Evolutionary conservation across 768 basidiomycete genomes (phyloP), one percentile per base, ranked within the genome.

Genomic region (Leccinum subtestaceum): DNA sequence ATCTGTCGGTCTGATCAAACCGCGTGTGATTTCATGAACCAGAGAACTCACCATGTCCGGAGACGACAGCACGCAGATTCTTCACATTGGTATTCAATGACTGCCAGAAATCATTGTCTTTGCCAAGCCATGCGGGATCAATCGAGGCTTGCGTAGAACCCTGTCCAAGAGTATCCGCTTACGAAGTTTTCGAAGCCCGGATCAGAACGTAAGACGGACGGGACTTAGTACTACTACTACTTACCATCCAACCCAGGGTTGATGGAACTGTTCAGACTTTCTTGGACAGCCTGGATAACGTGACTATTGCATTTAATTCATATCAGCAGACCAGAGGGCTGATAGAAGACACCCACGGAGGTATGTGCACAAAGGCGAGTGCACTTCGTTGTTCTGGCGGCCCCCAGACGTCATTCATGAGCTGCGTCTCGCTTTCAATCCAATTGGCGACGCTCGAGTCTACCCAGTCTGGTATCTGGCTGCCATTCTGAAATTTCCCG

Each of bases 341-440:
- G 7, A 52, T n/a, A 58, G 27, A 29, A 48, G 31, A 23, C 15
- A 73, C 84, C 32, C 64, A 87, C 85, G 87, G 86, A 27, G 88
- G 88, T 55, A 90, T 89, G 66, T 91, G 88, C 34, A 89, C 86
- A 65, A 89, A 91, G 0, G 83, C 88, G 6, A 91, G 65, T 3
- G 86, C 82, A 45, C 80, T 83, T 48, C 87, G 72, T 2, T 66
- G 71, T 17, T 79, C 77, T 0, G 78, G 69, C 3, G 81, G 77
- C 15, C 86, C 86, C 87, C 88, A 88, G 2, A 74, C 77, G 4
- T 58, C 60, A 52, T 87, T 74, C 87, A 88, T 89, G 5, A 61
- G 63, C 10, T 63, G 56, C 0, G 81, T 82, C 64, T 88, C 86
- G 5, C 64, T 67, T 58, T 75, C 64, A 23, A 89, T 84, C 88